These are phyloP conservation scores for Fonsecaea nubica DNA, from an alignment of 2,329 filamentous ascomycete species.

Conservation along the genomic window DNA sequence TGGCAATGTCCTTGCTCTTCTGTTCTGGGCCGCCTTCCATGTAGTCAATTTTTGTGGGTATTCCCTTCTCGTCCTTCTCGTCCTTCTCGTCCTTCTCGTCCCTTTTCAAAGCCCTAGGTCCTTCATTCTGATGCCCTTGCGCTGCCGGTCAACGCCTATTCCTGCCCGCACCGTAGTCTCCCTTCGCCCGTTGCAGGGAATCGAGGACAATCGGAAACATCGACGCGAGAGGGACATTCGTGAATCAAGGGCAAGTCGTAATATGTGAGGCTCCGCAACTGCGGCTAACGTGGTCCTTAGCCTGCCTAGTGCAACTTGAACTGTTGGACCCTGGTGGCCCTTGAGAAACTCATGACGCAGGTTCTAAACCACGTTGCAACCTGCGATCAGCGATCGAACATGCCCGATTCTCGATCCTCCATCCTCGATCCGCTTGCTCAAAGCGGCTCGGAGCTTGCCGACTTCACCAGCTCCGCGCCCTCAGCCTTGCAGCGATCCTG, in stretches of 20 bases:
- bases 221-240: neutral
- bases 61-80: too few relatives aligned
- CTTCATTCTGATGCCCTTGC: neutral
- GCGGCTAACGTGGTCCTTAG: neutral
- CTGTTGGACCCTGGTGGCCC: neutral
- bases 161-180: neutral
- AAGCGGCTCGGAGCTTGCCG: slow-evolving; percentile 2
- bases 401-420: neutral
- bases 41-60: too few relatives aligned
- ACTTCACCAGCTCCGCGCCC: neutral
- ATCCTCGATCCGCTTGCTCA: neutral
- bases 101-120: neutral
- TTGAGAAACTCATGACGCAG: neutral
- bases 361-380: neutral
- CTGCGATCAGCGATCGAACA: neutral
- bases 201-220: neutral
- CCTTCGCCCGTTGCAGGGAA: neutral
- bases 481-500: neutral
- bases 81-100: too few relatives aligned
- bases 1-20: neutral
- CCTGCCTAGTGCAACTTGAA: neutral
- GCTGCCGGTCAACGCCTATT: neutral
- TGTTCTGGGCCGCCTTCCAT: too few relatives aligned
- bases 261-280: neutral
- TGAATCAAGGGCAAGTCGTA: neutral